phyloP scores from a whole-genome alignment of 2,329 filamentous ascomycete genomes.

The Cytospora piceae region DNA sequence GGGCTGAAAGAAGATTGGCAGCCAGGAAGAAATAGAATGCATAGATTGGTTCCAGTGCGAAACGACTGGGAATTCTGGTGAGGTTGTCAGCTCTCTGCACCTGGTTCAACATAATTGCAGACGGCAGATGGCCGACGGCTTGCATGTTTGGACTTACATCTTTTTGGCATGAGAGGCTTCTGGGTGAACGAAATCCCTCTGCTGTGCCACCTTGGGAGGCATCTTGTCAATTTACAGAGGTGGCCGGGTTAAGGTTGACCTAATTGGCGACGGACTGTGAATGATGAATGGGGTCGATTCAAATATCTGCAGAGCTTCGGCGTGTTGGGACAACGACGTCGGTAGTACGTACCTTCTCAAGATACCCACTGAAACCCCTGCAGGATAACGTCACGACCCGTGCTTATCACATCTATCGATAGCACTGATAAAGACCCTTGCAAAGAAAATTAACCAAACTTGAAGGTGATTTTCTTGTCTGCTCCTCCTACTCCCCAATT shows the following conservation, averaged over 20 bases:
- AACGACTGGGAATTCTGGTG: conserved; percentile 54
- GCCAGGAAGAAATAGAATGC: conserved; percentile 81
- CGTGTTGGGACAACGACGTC: neutral
- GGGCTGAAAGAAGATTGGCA: conserved; percentile 74
- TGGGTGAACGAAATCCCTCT: conserved; percentile 52
- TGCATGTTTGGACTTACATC: conserved; percentile 44
- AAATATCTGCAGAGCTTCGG: neutral
- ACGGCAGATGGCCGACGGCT: neutral
- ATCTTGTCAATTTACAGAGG: conserved; percentile 38
- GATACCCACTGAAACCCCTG: neutral
- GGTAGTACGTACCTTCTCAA: neutral
- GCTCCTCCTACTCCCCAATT: neutral
- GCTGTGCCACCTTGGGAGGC: conserved; percentile 43
- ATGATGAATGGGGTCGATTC: neutral
- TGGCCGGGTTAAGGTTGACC: neutral
- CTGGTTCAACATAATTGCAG: neutral
- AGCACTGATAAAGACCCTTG: neutral
- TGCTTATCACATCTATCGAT: neutral
- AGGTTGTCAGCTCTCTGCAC: conserved; percentile 12
- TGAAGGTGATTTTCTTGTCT: neutral
- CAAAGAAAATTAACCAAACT: conserved; percentile 1
- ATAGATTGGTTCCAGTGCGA: conserved; percentile 70
- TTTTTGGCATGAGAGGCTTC: conserved; percentile 55
- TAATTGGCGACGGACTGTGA: neutral
- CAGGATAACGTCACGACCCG: neutral